Conservation (phyloP, 345 rosid genomes). For the Camelina laxa region DNA sequence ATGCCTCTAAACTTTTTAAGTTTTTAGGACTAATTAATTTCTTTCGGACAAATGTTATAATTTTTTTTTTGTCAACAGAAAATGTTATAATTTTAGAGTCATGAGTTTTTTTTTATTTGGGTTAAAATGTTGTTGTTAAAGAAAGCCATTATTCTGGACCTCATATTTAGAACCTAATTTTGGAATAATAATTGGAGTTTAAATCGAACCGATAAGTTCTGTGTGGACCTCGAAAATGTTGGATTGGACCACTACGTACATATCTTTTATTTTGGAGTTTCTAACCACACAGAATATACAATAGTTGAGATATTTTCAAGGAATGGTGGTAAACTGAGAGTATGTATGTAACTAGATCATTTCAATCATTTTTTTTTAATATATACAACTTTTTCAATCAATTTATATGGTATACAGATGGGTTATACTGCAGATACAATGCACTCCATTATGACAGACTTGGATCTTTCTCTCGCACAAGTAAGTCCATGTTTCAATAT, state of each 20-base stretch:
- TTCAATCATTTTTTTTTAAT: not conserved
- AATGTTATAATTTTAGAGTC: too few species aligned
- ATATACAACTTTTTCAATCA: not conserved
- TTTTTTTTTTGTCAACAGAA: too few species aligned
- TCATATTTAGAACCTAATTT: not conserved
- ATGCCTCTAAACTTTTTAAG: too few species aligned
- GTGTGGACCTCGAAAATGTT: not conserved
- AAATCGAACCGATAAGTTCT: not conserved
- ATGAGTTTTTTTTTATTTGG: too few species aligned
- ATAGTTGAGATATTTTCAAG: not conserved
- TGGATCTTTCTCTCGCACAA: constrained; percentile 59
- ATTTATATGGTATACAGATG: constrained; percentile 37
- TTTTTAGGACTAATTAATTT: too few species aligned
- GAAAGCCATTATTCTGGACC: not conserved
- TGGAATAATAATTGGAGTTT: not conserved
- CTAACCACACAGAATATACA: not conserved
- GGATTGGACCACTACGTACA: not conserved
- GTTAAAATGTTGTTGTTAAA: too few species aligned
- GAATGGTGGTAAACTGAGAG: not conserved
- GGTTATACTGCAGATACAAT: constrained; percentile 66
- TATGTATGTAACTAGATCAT: not conserved
- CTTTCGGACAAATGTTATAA: too few species aligned
- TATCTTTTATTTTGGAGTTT: not conserved
- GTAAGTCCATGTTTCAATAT: constrained; percentile 34
- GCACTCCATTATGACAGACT: constrained; percentile 52